phyloP scores from a whole-genome alignment of 148 eudicot genomes.

The Salicornia ramosissima region DNA sequence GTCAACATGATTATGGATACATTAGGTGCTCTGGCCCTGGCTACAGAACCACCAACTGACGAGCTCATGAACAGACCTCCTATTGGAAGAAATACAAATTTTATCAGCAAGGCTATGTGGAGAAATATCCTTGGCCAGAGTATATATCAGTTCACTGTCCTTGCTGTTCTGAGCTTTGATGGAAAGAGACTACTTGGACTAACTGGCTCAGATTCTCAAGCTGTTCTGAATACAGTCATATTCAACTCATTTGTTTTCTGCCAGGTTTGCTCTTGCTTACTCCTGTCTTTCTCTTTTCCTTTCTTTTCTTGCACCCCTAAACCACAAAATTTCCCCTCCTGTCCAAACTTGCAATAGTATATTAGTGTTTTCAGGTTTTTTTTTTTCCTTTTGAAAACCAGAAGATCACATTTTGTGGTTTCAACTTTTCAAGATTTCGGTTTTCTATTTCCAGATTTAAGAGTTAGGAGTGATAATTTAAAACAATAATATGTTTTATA shows the following conservation, averaged over 20 bases:
- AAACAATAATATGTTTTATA: too few species aligned
- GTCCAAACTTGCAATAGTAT: neutral
- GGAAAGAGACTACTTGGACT: conserved; percentile 59
- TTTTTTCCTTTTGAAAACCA: neutral
- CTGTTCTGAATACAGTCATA: conserved; percentile 65
- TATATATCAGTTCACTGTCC: conserved; percentile 66
- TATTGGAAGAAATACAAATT: conserved; percentile 50
- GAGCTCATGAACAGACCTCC: conserved; percentile 78
- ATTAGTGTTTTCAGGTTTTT: neutral
- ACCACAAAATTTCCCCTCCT: neutral
- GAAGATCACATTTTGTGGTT: neutral
- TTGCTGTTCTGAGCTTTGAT: conserved; percentile 58
- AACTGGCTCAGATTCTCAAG: conserved; percentile 50
- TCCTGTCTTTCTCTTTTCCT: neutral
- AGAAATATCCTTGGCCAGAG: conserved; percentile 85
- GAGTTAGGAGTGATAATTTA: too few species aligned
- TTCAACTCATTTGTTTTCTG: conserved; percentile 94
- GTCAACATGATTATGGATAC: conserved; percentile 98
- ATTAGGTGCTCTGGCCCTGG: conserved; percentile 86
- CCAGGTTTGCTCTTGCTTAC: conserved; percentile 50
- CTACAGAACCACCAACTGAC: conserved; percentile 83
- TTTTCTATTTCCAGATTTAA: too few species aligned
- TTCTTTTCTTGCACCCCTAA: neutral
- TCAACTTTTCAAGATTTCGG: too few species aligned
- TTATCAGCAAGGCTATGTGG: conserved; percentile 86